Evolutionary conservation across 1,139 yeast species (phyloP).

Genomic region (Ogataea hybrid): DNA sequence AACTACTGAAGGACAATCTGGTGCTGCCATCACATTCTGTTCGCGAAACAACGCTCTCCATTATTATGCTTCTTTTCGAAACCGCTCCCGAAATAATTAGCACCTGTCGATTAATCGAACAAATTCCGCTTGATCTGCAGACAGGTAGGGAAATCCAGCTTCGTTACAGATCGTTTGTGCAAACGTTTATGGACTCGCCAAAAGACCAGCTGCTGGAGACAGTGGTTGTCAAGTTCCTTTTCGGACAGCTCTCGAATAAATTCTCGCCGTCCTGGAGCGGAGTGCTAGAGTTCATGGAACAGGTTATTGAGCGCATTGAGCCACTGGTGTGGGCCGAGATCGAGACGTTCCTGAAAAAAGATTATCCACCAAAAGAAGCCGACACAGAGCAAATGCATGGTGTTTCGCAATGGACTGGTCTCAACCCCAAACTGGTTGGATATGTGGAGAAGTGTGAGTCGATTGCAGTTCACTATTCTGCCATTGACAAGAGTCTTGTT

Average conservation of each 20-base stretch:
- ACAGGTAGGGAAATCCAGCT: constrained; percentile 74
- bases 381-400: constrained; percentile 13
- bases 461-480: constrained; percentile 29
- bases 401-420: constrained; percentile 26
- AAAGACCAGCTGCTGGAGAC: constrained; percentile 38
- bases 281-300: constrained; percentile 58
- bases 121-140: constrained; percentile 65
- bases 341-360: constrained; percentile 36
- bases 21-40: constrained; percentile 24
- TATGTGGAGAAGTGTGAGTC: constrained; percentile 30
- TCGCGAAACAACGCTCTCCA: constrained; percentile 27
- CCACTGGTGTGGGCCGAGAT: constrained; percentile 58
- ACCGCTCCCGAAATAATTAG: constrained; percentile 27
- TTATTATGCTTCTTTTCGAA: constrained; percentile 23
- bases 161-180: constrained; percentile 63
- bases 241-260: constrained; percentile 72
- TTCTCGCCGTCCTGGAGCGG: constrained; percentile 89
- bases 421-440: constrained; percentile 37
- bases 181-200: constrained; percentile 43
- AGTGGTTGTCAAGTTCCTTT: constrained; percentile 54
- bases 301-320: constrained; percentile 43
- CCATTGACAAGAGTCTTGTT: constrained; percentile 37
- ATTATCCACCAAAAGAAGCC: constrained; percentile 19
- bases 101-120: constrained; percentile 59
- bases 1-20: constrained; percentile 20